Percentiles rank a stretch among this genome's conserved stretches.
Evolutionary conservation across 2,329 filamentous ascomycete species (phyloP).

Genomic region (Helminthosporium solani): DNA sequence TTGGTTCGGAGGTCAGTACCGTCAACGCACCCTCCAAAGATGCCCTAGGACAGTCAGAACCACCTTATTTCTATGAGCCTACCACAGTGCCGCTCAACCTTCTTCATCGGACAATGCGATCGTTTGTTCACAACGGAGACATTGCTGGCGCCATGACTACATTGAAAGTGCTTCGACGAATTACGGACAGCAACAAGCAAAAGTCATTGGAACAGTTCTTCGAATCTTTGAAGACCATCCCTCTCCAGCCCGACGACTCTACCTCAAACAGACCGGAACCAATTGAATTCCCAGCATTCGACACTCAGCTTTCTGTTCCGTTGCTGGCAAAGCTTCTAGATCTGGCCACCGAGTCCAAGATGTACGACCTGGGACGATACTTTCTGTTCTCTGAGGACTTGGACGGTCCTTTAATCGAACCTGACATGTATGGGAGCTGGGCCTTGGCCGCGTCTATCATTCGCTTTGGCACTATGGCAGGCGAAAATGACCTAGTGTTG

Average conservation of each 20-base stretch:
- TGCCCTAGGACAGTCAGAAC: conserved; percentile 14
- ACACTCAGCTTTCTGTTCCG: conserved; percentile 48
- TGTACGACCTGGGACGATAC: conserved; percentile 55
- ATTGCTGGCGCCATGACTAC: conserved; percentile 41
- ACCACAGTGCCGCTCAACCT: conserved; percentile 46
- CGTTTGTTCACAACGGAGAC: conserved; percentile 43
- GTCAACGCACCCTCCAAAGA: conserved; percentile 36
- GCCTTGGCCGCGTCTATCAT: conserved; percentile 55
- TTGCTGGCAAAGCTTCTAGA: conserved; percentile 55
- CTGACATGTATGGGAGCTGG: conserved; percentile 48
- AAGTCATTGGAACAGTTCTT: conserved; percentile 48
- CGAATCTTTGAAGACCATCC: conserved; percentile 23
- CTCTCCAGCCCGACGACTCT: conserved; percentile 19
- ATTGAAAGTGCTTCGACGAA: conserved; percentile 40
- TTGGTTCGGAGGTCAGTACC: conserved; percentile 44
- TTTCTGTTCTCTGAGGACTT: conserved; percentile 54
- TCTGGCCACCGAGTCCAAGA: conserved; percentile 48
- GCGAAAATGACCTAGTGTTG: conserved; percentile 44
- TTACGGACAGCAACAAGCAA: conserved; percentile 48
- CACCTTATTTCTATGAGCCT: conserved; percentile 48
- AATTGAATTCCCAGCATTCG: conserved; percentile 49
- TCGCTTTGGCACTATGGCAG: conserved; percentile 54
- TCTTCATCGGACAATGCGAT: conserved; percentile 45
- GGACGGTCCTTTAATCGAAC: conserved; percentile 56
- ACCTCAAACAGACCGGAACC: conserved; percentile 30